Conservation (phyloP, 2,329 filamentous ascomycete genomes). For the Zasmidium cellare region DNA sequence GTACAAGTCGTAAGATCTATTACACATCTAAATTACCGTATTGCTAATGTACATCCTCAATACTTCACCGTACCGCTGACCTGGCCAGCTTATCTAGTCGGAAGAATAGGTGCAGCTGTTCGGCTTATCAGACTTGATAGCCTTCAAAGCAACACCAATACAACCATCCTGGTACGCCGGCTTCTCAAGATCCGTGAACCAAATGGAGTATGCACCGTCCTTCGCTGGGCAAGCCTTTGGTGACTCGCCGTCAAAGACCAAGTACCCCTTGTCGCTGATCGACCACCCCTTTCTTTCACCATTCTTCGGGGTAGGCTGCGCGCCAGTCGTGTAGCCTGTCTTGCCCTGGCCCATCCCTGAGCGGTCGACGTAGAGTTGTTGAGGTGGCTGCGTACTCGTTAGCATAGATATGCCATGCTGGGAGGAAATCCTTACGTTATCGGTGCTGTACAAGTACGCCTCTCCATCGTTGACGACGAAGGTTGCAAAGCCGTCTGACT, state of each 20-base stretch:
- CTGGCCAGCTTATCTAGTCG: too few species aligned
- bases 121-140: constrained; percentile 8
- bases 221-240: constrained; percentile 13
- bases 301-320: constrained; percentile 4
- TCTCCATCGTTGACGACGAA: constrained; percentile 12
- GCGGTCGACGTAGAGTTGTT: constrained; percentile 18
- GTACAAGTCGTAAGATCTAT: too few species aligned
- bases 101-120: constrained; percentile 12
- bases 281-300: constrained; percentile 8
- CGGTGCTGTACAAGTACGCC: constrained; percentile 11
- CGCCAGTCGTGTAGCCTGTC: constrained; percentile 12
- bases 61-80: too few species aligned
- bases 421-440: neutral
- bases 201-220: constrained; percentile 8
- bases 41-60: too few species aligned
- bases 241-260: constrained; percentile 12
- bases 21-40: too few species aligned
- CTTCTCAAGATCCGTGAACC: constrained; percentile 11
- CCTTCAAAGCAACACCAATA: constrained; percentile 7
- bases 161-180: constrained; percentile 14
- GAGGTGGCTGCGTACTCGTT: neutral
- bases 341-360: constrained; percentile 14
- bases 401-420: too few species aligned
- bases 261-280: constrained; percentile 8
- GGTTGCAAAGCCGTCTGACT: constrained; percentile 5